Evolutionary conservation across 176 grass and related monocot genomes (phyloP).

Genomic region (Carex scoparia): DNA sequence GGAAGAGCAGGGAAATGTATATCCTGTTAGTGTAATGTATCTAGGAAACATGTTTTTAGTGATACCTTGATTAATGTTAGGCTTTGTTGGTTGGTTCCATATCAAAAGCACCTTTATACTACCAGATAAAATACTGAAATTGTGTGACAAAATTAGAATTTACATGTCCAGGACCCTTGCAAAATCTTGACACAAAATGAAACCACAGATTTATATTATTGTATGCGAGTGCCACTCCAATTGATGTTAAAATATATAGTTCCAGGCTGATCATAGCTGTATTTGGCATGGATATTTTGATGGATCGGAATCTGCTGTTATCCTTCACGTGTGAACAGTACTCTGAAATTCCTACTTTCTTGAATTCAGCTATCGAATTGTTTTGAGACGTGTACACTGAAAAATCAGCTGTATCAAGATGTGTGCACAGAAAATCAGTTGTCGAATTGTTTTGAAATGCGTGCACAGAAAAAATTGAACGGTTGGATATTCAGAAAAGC

Average conservation of each 20-base stretch:
- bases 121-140: neutral
- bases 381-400: too few relatives aligned
- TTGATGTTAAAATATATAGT: neutral
- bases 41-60: neutral
- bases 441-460: too few relatives aligned
- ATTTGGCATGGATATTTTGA: neutral
- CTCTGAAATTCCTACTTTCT: too few relatives aligned
- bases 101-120: neutral
- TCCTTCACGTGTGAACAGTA: too few relatives aligned
- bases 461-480: too few relatives aligned
- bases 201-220: neutral
- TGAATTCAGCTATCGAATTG: too few relatives aligned
- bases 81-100: neutral
- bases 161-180: neutral
- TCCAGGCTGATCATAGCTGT: neutral
- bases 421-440: too few relatives aligned
- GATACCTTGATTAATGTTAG: neutral
- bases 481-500: too few relatives aligned
- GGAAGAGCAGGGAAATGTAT: slow-evolving; percentile 12
- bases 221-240: neutral
- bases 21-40: slow-evolving; percentile 1
- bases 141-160: neutral
- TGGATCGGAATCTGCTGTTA: too few relatives aligned
- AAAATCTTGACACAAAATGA: neutral
- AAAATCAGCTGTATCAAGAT: too few relatives aligned